A percentile compares a stretch with the other conserved stretches of the same genome.
phyloP scores from a whole-genome alignment of 139 green algal genomes.

The Spirogloea muscicola region DNA sequence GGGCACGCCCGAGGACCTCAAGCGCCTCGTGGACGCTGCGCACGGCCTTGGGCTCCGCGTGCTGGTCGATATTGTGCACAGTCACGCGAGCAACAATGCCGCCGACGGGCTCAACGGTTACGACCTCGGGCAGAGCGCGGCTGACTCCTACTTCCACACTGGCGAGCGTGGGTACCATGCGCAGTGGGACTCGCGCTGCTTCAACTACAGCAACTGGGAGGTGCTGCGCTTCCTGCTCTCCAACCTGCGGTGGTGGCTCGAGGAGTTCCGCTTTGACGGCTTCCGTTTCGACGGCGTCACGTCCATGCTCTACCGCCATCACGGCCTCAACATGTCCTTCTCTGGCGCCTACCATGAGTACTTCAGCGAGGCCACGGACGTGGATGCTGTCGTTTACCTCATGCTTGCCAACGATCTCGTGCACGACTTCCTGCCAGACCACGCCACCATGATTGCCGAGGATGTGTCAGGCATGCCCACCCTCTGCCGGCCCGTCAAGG shows the following conservation, averaged over 20 bases:
- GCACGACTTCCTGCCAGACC: conserved; percentile 63
- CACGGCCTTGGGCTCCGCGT: conserved; percentile 83
- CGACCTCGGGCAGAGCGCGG: conserved; percentile 73
- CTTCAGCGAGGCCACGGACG: conserved; percentile 70
- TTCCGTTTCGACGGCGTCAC: conserved; percentile 96
- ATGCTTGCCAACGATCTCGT: conserved; percentile 69
- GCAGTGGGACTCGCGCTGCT: conserved; percentile 82
- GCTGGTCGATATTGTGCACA: conserved; percentile 91
- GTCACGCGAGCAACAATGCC: conserved; percentile 79
- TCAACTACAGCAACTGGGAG: conserved; percentile 82
- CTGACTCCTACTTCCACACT: conserved; percentile 79
- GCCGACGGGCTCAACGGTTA: conserved; percentile 86
- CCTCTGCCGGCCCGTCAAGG: conserved; percentile 76
- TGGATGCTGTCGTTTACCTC: conserved; percentile 94
- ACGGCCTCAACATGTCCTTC: conserved; percentile 84
- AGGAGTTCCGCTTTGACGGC: conserved; percentile 93
- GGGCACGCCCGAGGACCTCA: conserved; percentile 89
- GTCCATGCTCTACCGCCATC: conserved; percentile 96
- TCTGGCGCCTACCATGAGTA: conserved; percentile 76
- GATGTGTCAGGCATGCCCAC: conserved; percentile 93
- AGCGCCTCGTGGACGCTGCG: conserved; percentile 73
- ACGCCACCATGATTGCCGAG: conserved; percentile 81
- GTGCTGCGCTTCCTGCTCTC: conserved; percentile 84
- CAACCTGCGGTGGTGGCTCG: conserved; percentile 92
- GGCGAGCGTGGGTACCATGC: conserved; percentile 78